Conservation (phyloP, 805 yeast species). For the Wickerhamiella bombiphila region DNA sequence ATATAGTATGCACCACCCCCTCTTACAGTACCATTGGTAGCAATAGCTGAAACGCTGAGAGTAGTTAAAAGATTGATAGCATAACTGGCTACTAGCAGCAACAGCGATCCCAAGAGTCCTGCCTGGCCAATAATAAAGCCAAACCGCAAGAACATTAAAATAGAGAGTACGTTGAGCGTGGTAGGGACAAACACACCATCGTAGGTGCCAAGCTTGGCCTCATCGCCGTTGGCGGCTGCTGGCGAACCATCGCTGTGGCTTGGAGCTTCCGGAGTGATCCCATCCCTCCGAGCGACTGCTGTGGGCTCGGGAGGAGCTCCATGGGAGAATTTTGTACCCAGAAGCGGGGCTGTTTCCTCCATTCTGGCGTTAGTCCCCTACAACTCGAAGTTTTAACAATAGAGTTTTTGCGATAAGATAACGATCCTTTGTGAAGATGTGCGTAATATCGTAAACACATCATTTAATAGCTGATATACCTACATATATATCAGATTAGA, state of each 20-base stretch:
- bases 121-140: conserved; percentile 93
- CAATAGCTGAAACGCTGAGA: conserved; percentile 82
- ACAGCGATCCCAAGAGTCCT: conserved; percentile 69
- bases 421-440: not conserved
- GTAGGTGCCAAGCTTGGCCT: conserved; percentile 54
- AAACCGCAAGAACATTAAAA: conserved; percentile 86
- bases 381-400: too few relatives aligned
- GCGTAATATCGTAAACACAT: not conserved
- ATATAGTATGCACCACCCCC: conserved; percentile 99
- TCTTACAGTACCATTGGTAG: conserved; percentile 92
- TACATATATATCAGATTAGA: too few relatives aligned
- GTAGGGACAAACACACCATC: conserved; percentile 93
- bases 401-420: too few relatives aligned
- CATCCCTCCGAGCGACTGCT: too few relatives aligned
- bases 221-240: too few relatives aligned
- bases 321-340: too few relatives aligned
- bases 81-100: conserved; percentile 57
- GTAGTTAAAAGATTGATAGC: conserved; percentile 73
- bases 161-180: conserved; percentile 78
- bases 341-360: too few relatives aligned
- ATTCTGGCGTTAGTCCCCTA: too few relatives aligned
- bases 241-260: too few relatives aligned
- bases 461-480: conserved; percentile 1
- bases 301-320: too few relatives aligned
- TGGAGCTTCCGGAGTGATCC: too few relatives aligned